A percentile compares a stretch with the other conserved stretches of the same genome.
Evolutionary conservation across 208 protist species (phyloP).

Genomic region (Sergeia podlipaevii): DNA sequence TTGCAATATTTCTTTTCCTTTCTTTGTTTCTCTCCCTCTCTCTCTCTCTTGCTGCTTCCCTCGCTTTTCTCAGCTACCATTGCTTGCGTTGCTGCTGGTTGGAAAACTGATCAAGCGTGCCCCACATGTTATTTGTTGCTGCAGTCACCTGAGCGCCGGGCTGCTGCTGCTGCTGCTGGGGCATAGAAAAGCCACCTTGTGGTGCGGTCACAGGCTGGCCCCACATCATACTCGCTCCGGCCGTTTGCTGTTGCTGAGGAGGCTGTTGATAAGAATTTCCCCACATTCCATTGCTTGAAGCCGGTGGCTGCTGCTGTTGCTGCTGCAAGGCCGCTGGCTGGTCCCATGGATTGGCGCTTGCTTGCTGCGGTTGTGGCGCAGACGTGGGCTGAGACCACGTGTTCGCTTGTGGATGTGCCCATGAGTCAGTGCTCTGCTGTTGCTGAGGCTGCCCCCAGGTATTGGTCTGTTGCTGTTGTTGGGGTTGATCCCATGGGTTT

Average conservation of each 20-base stretch:
- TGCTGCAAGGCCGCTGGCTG: background rate
- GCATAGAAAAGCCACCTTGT: slow-evolving; percentile 3
- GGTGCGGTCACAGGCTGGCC: slow-evolving; percentile 5
- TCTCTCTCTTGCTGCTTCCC: background rate
- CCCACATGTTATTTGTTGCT: slow-evolving; percentile 38
- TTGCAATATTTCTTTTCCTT: slow-evolving; percentile 2
- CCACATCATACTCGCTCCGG: slow-evolving; percentile 3
- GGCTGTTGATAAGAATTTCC: slow-evolving; percentile 3
- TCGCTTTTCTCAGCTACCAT: background rate
- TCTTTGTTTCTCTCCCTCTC: background rate
- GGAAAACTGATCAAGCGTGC: slow-evolving; percentile 25
- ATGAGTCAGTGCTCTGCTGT: background rate
- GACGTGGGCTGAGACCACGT: slow-evolving; percentile 1
- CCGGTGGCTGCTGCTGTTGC: slow-evolving; percentile 4
- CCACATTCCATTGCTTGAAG: slow-evolving; percentile 1
- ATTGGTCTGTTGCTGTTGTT: slow-evolving; percentile 10
- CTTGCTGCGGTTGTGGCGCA: background rate
- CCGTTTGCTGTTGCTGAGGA: background rate
- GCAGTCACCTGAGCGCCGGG: background rate
- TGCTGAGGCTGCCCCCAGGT: slow-evolving; percentile 18
- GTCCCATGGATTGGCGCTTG: slow-evolving; percentile 5
- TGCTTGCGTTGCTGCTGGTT: slow-evolving; percentile 20
- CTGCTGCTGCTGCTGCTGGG: background rate
- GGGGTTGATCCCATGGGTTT: slow-evolving; percentile 18
- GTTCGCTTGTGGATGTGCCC: background rate